phyloP scores from a whole-genome alignment of 768 basidiomycete species.

The Termitomyces sp. region DNA sequence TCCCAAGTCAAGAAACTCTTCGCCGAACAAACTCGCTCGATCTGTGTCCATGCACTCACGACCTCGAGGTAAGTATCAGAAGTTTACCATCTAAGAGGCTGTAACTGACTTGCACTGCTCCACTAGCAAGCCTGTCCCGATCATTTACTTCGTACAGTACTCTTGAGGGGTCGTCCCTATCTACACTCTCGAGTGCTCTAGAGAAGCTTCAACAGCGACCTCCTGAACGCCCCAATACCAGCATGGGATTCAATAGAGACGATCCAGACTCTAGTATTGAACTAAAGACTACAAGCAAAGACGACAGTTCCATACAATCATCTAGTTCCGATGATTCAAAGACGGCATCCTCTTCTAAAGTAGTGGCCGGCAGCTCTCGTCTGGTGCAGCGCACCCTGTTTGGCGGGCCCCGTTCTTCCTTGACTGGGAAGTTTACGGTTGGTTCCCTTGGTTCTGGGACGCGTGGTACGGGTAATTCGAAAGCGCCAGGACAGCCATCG shows the following conservation, averaged over 20 bases:
- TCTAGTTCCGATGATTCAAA: constrained; percentile 1
- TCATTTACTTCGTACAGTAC: constrained; percentile 24
- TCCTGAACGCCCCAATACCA: constrained; percentile 66
- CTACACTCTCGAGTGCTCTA: constrained; percentile 64
- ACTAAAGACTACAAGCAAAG: constrained; percentile 12
- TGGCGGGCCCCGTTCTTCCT: constrained; percentile 11
- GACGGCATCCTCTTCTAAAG: constrained; percentile 6
- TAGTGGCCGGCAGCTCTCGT: neutral
- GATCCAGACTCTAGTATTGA: constrained; percentile 26
- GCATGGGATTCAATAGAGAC: constrained; percentile 60
- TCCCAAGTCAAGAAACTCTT: constrained; percentile 25
- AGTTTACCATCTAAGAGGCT: neutral
- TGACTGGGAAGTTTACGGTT: constrained; percentile 11
- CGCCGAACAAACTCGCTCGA: constrained; percentile 33
- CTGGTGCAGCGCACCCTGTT: constrained; percentile 11
- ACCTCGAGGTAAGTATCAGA: constrained; percentile 27
- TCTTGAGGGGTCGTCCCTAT: constrained; percentile 46
- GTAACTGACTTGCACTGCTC: neutral
- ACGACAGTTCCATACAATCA: constrained; percentile 10
- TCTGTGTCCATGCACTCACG: constrained; percentile 28
- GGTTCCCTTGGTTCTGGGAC: constrained; percentile 17
- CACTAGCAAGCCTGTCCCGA: constrained; percentile 21
- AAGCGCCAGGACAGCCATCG: constrained; percentile 8
- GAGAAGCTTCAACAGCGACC: constrained; percentile 69
- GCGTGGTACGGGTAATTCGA: constrained; percentile 16